Evolutionary conservation across 805 yeast genomes (phyloP), one percentile per base, ranked within the genome.

Genomic region (Lachancea cidri): DNA sequence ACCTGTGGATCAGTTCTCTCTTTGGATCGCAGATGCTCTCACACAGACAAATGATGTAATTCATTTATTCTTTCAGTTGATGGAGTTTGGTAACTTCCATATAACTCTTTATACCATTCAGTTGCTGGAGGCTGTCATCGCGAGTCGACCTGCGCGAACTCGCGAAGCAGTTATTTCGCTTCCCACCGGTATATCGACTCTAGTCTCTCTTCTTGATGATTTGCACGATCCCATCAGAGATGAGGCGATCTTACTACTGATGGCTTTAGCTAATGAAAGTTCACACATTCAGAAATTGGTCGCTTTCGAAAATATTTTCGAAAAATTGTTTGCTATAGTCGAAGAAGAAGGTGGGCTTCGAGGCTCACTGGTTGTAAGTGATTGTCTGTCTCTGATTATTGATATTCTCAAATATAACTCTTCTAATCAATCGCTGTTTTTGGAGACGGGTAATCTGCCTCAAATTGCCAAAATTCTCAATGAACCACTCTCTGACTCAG

Each of bases 11-110:
- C 95, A 87, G 54, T 85, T 93, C 49, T 85, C 96, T 0, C 65
- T 89, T 42, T 89, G 97, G 95, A 85, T 93, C 24, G 87, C 98
- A 0, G 98, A 93, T 63, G 97, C 87, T 54, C 68, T 93, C 52
- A 83, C 89, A 1, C 89, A 85, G 64, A 65, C 70, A 8, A 62
- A 57, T 9, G 58, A 58, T 19, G 47, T 62, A 17, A 57, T 68
- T 14, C 73, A 74, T 35, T 67, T 76, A 11, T 57, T 73, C 14
- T 67, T 73, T 15, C 55, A 73, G 17, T 58, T 81, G 5, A 64
- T 76, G 17, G 77, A 81, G 18, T 58, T 81, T 6, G 66, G 67
- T 13, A 91, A 86, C 55, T 86, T 87, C 57, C 94, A 86, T 60
- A 74, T 83, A 32, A 74, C 83, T 42, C 68, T 93, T 7, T 93